Percentiles rank a stretch among this genome's conserved stretches.
These are phyloP conservation scores for Diospyros kaki DNA, from an alignment of 148 eudicot genomes.

Conservation along the genomic window DNA sequence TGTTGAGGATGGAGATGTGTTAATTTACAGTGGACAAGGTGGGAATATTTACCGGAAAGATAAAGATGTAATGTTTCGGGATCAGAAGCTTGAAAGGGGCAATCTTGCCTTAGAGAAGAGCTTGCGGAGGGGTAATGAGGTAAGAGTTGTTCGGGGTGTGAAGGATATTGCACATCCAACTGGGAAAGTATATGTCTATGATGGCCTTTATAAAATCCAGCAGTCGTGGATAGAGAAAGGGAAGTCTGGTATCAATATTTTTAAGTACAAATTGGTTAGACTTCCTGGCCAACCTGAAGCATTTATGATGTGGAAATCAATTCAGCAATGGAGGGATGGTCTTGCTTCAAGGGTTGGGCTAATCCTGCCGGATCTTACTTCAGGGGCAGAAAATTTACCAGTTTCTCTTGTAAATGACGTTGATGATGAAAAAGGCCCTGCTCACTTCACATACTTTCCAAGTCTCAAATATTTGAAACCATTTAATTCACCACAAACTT, in stretches of 20 bases:
- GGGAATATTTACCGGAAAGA: conserved; percentile 54
- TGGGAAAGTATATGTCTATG: conserved; percentile 70
- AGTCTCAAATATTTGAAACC: conserved; percentile 50
- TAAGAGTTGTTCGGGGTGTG: conserved; percentile 78
- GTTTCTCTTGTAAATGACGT: conserved; percentile 80
- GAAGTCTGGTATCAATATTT: conserved; percentile 62
- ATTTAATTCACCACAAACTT: conserved; percentile 39
- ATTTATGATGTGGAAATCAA: conserved; percentile 69
- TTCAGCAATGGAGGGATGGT: conserved; percentile 81
- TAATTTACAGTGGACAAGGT: conserved; percentile 86
- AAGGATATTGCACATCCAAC: conserved; percentile 38
- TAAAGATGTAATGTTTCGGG: conserved; percentile 34
- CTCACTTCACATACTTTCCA: conserved; percentile 64
- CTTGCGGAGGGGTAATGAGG: conserved; percentile 61
- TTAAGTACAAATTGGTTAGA: conserved; percentile 78
- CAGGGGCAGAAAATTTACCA: conserved; percentile 67
- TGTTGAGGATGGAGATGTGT: conserved; percentile 65
- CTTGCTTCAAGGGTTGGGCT: conserved; percentile 51
- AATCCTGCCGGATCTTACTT: conserved; percentile 80
- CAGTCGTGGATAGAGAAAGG: conserved; percentile 83
- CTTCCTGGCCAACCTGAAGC: conserved; percentile 73
- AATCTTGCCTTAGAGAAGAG: conserved; percentile 88
- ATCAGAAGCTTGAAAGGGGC: conserved; percentile 92
- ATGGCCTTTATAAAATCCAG: conserved; percentile 76
- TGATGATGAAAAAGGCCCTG: conserved; percentile 83